These are phyloP conservation scores for Ogataea ramenticola DNA, from an alignment of 805 yeast species.

Conservation along the genomic window DNA sequence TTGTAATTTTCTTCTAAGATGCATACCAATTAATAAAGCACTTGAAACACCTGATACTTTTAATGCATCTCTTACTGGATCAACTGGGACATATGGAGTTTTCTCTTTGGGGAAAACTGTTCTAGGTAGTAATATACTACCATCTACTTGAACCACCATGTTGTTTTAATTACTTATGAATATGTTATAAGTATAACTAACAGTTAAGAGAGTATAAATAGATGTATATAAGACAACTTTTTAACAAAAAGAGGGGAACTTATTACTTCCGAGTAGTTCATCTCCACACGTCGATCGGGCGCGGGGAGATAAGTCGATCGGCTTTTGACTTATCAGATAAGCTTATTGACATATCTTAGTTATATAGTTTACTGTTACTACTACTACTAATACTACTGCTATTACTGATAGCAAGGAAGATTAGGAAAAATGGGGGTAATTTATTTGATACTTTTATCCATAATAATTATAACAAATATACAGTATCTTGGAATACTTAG, in stretches of 20 bases:
- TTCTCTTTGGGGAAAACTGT: conserved; percentile 20
- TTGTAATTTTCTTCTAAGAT: conserved; percentile 28
- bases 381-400: too few relatives aligned
- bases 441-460: not conserved
- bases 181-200: too few relatives aligned
- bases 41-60: conserved; percentile 23
- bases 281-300: too few relatives aligned
- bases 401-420: too few relatives aligned
- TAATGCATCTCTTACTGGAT: conserved; percentile 22
- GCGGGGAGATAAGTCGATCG: not conserved
- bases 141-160: not conserved
- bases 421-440: too few relatives aligned
- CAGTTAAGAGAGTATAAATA: too few relatives aligned
- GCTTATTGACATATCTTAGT: too few relatives aligned
- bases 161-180: too few relatives aligned
- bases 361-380: too few relatives aligned
- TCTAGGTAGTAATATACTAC: conserved; percentile 13
- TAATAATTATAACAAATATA: not conserved
- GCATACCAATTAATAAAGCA: conserved; percentile 29
- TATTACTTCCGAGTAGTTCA: too few relatives aligned
- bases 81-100: conserved; percentile 17
- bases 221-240: not conserved
- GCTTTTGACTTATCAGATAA: too few relatives aligned
- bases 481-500: not conserved
- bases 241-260: not conserved